Evolutionary conservation across 2,329 filamentous ascomycete species (phyloP), one percentile per base, ranked within the genome.

Genomic region (Xylaria sp.): DNA sequence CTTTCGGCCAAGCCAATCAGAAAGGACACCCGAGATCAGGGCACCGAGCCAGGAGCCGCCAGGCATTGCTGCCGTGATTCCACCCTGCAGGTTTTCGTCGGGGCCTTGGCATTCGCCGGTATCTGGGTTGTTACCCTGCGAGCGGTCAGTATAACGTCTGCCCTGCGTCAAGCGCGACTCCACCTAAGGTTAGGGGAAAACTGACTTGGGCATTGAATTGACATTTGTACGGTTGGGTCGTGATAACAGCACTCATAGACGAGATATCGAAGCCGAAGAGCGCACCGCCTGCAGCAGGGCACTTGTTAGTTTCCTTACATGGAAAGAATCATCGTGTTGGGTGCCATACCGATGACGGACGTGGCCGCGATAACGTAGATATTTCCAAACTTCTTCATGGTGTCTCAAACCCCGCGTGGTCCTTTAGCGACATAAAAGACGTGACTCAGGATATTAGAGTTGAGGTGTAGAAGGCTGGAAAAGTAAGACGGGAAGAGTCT

Each of bases 31-130:
- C 42, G 84, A 87, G 43, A 77, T 49, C 16, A 88, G 72, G 45
- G 87, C 82, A 56, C 86, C 87, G 20, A 87, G 70, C 74, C 85
- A 89, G 0, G 87, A 90, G 29, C 88, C 88, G 48, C 80, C 87
- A 19, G 87, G 83, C 85, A 90, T 90, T 44, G 85, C 76, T 19
- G 88, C 86, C 0, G 84, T 87, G 65, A 90, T 89, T 44, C 84
- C 84, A 57, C 85, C 85, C 67, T 84, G 82, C 1, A 78, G 71
- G 50, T 72, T 67, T 38, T 75, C 67, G 11, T 66, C 69, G 3
- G 83, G 84, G 29, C 84, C 84, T 16, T 74, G 77, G 68, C 81
- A 85, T 39, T 56, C 21, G 24, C 62, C 60, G 19, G 59, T 68
- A 4, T 44, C 39, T 1, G 63, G 63, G 48, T 65, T 59, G 26